Evolutionary conservation across 768 basidiomycete genomes (phyloP), one percentile per base, ranked within the genome.

Genomic region (Lentinula raphanica): DNA sequence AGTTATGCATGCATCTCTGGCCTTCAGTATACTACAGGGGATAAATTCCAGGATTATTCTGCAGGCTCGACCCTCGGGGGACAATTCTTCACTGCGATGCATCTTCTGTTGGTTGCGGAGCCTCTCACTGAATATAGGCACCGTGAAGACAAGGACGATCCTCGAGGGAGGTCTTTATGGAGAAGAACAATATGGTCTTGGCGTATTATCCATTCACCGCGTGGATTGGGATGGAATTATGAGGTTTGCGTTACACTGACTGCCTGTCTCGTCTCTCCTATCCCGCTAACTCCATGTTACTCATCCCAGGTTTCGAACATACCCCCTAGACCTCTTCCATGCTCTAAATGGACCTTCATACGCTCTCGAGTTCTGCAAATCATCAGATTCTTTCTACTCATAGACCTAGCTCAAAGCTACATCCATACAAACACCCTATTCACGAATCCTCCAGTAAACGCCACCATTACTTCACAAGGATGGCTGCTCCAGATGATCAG

Each of bases 151-250:
- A 42, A 42, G 5, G 46, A 39, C 15, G 48, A 54, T 29, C 63
- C 63, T n/a, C 27, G 45, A 3, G 25, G 60, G 8, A 56, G 38
- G 7, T 40, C 63, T 6, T 39, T 67, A 8, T 54, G 55, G 19
- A 42, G 58, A 36, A 60, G 65, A 29, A 13, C 63, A 15, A 53
- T 56, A 25, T 68, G 66, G 66, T 39, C 65, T 3, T 44, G 32
- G 27, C 57, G 58, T 49, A 45, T 65, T 15, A 51, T 58, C 23
- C 44, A 49, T 25, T 62, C 57, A 19, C 60, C 58, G 7, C 63
- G 67, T 50, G 61, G 63, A 8, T 55, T 67, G 38, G 59, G 66
- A 32, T 67, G 61, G 62, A 64, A 63, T 49, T 61, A 61, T 35
- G 54, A 64, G 49, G 65, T 65, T 25, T 13, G 54, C n/a, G n/a